A percentile compares a stretch with the other conserved stretches of the same genome.
Evolutionary conservation across 495 filamentous ascomycete species (phyloP).

Genomic region (Penicillium samsonianum): DNA sequence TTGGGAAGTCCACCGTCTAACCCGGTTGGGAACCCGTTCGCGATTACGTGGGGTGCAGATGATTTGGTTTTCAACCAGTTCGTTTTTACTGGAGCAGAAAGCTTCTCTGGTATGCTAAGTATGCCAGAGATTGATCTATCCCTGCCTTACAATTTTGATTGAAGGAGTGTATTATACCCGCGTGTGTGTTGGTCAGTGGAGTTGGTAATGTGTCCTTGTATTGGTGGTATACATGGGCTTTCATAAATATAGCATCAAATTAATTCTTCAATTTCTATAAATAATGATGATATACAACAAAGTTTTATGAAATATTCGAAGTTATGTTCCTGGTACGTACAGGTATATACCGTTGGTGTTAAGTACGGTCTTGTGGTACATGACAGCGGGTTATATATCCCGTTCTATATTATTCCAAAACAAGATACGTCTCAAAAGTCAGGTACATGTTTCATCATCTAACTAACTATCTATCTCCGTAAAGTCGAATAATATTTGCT

Average conservation of each 20-base stretch:
- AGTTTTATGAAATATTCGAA: neutral
- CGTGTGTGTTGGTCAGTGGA: neutral
- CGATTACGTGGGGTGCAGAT: neutral
- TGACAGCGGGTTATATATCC: constrained; percentile 5
- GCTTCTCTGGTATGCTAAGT: neutral
- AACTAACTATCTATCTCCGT: neutral
- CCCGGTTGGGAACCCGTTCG: neutral
- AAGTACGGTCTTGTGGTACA: constrained; percentile 5
- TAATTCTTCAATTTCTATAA: neutral
- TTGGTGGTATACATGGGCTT: neutral
- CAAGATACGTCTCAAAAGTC: neutral
- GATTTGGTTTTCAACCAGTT: neutral
- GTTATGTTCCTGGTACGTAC: constrained; percentile 8
- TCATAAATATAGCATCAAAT: neutral
- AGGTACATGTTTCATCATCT: no score
- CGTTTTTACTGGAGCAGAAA: neutral
- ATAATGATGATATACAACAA: neutral
- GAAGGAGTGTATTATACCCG: neutral
- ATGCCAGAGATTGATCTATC: neutral
- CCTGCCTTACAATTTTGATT: neutral
- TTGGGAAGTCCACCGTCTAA: neutral
- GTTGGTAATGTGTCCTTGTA: neutral
- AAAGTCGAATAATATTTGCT: neutral
- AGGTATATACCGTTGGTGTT: constrained; percentile 2
- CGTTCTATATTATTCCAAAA: neutral